phyloP scores from a whole-genome alignment of 805 yeast species.

The Ascoidea rubescens region DNA sequence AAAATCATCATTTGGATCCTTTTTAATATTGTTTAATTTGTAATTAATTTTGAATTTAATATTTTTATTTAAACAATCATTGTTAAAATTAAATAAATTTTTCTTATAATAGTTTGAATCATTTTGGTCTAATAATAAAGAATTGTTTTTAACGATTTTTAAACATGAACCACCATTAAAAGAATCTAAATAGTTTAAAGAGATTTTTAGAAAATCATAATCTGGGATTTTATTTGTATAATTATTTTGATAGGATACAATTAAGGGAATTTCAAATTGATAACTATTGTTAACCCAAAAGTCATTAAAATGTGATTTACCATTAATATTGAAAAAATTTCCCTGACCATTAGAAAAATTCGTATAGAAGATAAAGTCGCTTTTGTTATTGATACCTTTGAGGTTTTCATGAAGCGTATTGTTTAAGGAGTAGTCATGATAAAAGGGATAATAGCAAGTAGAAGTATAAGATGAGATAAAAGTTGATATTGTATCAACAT shows the following conservation, averaged over 20 bases:
- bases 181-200: constrained; percentile 14
- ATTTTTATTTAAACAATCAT: constrained; percentile 13
- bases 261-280: constrained; percentile 21
- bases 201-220: constrained; percentile 9
- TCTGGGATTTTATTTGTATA: constrained; percentile 6
- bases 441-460: constrained; percentile 11
- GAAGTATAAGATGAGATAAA: constrained; percentile 12
- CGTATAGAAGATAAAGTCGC: constrained; percentile 20
- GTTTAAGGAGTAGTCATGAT: constrained; percentile 1
- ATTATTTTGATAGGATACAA: constrained; percentile 1
- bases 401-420: not conserved
- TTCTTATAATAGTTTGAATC: constrained; percentile 12
- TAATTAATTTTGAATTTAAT: constrained; percentile 13
- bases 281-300: constrained; percentile 25
- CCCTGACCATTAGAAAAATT: constrained; percentile 29
- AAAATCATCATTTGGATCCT: constrained; percentile 3
- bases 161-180: constrained; percentile 24
- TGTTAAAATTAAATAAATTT: constrained; percentile 17
- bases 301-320: constrained; percentile 15
- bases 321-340: constrained; percentile 16
- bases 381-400: too few relatives aligned
- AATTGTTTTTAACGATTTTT: constrained; percentile 15
- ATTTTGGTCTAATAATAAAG: constrained; percentile 9
- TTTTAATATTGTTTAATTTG: constrained; percentile 16
- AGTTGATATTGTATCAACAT: constrained; percentile 14